Conservation (phyloP, 1,284 basidiomycete genomes). For the Kwoniella shivajii region DNA sequence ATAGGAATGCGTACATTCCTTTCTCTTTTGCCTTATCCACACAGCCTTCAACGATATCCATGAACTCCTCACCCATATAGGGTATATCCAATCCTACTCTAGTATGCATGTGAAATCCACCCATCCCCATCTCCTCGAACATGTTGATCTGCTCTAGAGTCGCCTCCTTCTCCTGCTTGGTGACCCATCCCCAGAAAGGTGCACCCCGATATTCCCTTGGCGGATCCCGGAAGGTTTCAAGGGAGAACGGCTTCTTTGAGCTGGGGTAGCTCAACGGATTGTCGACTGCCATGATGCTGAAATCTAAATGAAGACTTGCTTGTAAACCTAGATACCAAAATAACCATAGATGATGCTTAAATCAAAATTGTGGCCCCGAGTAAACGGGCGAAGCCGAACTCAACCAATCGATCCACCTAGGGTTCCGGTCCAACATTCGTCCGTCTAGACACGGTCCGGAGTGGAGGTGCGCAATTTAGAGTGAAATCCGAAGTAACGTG, state of each 20-base stretch:
- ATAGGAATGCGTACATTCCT: constrained; percentile 35
- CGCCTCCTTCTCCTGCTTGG: constrained; percentile 21
- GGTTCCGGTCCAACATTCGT: background rate
- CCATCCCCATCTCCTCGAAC: constrained; percentile 38
- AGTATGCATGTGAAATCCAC: constrained; percentile 38
- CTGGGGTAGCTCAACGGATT: constrained; percentile 33
- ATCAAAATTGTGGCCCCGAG: background rate
- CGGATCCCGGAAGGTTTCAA: constrained; percentile 21
- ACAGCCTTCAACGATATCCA: constrained; percentile 27
- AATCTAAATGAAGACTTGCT: background rate
- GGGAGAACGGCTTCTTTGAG: constrained; percentile 22
- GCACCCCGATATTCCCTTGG: constrained; percentile 33
- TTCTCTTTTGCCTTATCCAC: constrained; percentile 29
- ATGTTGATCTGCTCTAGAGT: constrained; percentile 27
- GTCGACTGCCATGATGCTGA: background rate
- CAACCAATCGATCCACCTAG: background rate
- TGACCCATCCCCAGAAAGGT: constrained; percentile 36
- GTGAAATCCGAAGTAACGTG: too few species aligned
- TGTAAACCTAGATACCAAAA: background rate
- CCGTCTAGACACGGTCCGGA: background rate
- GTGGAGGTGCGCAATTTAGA: too few species aligned
- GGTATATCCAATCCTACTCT: constrained; percentile 35
- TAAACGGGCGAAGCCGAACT: too few species aligned
- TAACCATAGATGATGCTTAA: constrained; percentile 4
- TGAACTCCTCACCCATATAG: constrained; percentile 38